Conservation (phyloP, 257 asterid genomes). For the Oldenlandia corymbosa region DNA sequence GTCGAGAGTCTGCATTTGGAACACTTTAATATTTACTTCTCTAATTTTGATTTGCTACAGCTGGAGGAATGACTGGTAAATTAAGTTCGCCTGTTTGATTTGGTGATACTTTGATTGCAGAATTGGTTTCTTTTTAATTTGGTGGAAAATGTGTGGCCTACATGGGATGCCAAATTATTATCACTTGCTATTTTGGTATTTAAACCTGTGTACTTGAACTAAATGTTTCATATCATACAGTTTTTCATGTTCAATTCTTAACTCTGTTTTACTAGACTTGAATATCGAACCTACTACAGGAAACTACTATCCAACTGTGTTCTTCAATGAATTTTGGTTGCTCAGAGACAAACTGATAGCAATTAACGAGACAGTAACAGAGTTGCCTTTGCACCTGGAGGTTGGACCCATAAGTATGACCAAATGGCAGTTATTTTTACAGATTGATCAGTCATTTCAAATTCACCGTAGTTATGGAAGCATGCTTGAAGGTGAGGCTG, state of each 20-base stretch:
- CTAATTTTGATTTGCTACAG: no score
- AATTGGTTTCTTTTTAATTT: no score
- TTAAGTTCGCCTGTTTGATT: no score
- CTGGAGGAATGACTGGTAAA: no score
- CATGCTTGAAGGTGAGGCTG: conserved; percentile 99
- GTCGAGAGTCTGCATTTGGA: neutral
- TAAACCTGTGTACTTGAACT: no score
- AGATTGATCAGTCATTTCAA: conserved; percentile 96
- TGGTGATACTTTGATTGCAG: no score
- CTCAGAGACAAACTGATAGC: conserved; percentile 73
- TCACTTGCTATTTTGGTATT: no score
- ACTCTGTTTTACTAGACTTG: conserved; percentile 53
- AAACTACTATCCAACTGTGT: conserved; percentile 79
- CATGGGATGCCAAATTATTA: no score
- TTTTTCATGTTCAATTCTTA: conserved; percentile 30
- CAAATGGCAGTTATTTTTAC: conserved; percentile 90
- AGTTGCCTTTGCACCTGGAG: conserved; percentile 80
- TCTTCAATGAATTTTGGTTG: conserved; percentile 94
- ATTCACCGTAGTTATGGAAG: conserved; percentile 91
- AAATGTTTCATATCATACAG: neutral
- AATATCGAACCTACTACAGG: conserved; percentile 68
- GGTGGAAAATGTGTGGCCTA: no score
- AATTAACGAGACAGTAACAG: conserved; percentile 73
- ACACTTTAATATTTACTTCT: no score
- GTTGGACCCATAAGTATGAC: conserved; percentile 97